Evolutionary conservation across 2,329 filamentous ascomycete genomes (phyloP).

Genomic region (Alternaria triticina): DNA sequence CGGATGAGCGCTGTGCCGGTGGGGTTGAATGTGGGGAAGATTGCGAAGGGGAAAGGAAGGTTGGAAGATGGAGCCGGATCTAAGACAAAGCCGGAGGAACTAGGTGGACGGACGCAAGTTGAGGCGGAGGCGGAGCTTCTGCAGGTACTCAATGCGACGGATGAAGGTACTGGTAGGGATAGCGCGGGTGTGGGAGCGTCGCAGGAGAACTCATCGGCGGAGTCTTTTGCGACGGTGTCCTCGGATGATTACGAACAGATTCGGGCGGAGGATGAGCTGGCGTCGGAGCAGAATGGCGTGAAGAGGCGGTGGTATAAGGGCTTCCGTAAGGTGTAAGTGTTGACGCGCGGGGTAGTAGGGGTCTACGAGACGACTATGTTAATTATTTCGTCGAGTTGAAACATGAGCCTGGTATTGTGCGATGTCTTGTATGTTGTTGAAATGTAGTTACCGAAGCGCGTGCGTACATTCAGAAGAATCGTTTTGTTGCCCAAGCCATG

Average conservation of each 20-base stretch:
- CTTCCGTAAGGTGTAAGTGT: conserved; percentile 1
- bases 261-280: not conserved
- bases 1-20: conserved; percentile 5
- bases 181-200: not conserved
- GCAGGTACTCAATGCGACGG: not conserved
- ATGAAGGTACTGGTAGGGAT: fast-evolving
- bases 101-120: not conserved
- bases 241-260: conserved; percentile 9
- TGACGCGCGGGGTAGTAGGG: fast-evolving
- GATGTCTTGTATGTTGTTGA: too few species aligned
- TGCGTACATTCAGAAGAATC: too few species aligned
- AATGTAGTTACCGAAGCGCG: too few species aligned
- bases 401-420: too few species aligned
- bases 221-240: conserved; percentile 1
- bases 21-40: conserved; percentile 1
- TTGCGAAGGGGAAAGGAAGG: not conserved
- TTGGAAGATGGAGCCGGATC: fast-evolving
- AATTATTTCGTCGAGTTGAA: too few species aligned
- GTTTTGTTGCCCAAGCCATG: too few species aligned
- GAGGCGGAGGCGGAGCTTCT: not conserved
- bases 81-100: fast-evolving
- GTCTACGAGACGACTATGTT: too few species aligned
- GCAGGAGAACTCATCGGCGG: not conserved
- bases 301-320: conserved; percentile 20
- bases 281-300: conserved; percentile 10